Evolutionary conservation across 768 basidiomycete species (phyloP), one percentile per base, ranked within the genome.

Genomic region (Kwoniella sp.): DNA sequence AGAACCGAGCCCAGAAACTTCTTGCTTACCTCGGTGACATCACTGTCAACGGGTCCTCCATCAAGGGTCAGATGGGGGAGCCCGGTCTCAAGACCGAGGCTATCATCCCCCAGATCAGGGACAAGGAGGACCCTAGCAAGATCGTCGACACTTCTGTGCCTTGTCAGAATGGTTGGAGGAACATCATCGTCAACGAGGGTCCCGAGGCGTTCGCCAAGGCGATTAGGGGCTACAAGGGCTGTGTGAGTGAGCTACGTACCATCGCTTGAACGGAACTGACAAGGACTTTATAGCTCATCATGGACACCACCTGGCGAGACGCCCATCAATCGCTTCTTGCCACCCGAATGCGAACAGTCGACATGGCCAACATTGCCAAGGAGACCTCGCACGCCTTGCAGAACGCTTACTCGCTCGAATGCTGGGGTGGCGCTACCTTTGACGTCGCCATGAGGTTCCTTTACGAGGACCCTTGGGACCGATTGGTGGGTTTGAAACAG

Each of bases 401-500:
- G 22, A 98, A 98, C 70, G 89, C 95, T 7, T 99, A 89, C 78
- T 87, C 88, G 72, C 77, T 99, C 58, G 95, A 99, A 74, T 96
- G 92, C 79, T 99, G 95, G 95, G 95, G 95, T 67, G 91, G 92
- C 56, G 92, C 93, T 31, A 98, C 95, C 2, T 99, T 99, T 71
- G 93, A 98, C 75, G 93, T 99, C 44, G 88, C 93, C 20, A 95
- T 96, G 91, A 86, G 93, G 39, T 98, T 99, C 85, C 77, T 99
- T 73, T 98, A 99, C 73, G 95, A 99, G 74, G 95, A 99, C 76
- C 95, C 95, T 63, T 99, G 95, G 95, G 95, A 98, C 73, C 84
- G 95, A 61, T 78, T 99, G 77, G 84, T n/a, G n/a, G n/a, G n/a
- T n/a, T n/a, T n/a, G n/a, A n/a, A n/a, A n/a, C n/a, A n/a, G n/a